Evolutionary conservation across 2,329 filamentous ascomycete species (phyloP), one percentile per base, ranked within the genome.

Genomic region (Clonostachys rosea): DNA sequence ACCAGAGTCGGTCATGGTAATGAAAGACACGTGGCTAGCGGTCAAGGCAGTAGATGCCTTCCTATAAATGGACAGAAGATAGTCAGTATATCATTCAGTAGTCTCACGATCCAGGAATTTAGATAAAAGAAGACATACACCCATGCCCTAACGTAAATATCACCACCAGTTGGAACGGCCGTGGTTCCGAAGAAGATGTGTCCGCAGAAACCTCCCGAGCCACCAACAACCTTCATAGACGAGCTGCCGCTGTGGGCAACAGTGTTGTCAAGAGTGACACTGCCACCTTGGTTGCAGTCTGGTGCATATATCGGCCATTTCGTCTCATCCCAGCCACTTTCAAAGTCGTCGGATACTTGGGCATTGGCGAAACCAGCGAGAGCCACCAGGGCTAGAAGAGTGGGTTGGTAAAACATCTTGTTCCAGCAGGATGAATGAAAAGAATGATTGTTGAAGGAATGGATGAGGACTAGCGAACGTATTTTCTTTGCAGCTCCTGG

Each of bases 131-230:
- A 30, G 24, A 30, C 78, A 69, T 66, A 82, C 79, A 83, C 49
- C 53, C 65, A 83, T 16, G 70, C 66, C 52, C 78, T 59, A 20
- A 83, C 78, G 47, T 81, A 83, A 46, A 83, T 65, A 57, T 83
- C 74, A 3, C 79, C 79, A 30, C 24, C 79, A 44, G 58, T 70
- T 1, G 79, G 79, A 4, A 83, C 65, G 40, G 73, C 70, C 2
- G 66, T 77, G 2, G 79, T 83, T 49, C 79, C 79, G 49, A 84
- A 76, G 63, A 83, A 83, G 42, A 81, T 76, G 56, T 84, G 79
- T 30, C 76, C 76, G 47, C 76, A 80, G 60, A 73, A 80, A 5
- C 76, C 76, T 40, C 74, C 74, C 0, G 73, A 72, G 42, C 75
- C 74, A 43, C 69, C 71, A 16, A 80, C 78, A 10, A 79, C 78